Conservation (phyloP, 805 yeast species). For the Debaryomyces maramus region DNA sequence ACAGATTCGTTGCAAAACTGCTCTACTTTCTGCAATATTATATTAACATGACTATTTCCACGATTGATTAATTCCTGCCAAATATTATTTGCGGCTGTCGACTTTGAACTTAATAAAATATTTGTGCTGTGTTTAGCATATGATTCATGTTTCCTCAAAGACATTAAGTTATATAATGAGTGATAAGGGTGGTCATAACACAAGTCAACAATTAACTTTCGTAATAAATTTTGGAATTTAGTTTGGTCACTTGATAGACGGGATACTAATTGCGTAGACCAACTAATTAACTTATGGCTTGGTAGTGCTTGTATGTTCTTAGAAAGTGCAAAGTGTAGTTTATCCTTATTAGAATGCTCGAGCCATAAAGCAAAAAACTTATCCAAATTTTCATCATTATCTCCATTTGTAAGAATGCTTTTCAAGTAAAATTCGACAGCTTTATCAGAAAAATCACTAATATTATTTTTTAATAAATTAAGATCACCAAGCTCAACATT, state of each 20-base stretch:
- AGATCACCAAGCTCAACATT: constrained; percentile 51
- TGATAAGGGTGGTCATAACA: constrained; percentile 70
- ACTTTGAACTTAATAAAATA: constrained; percentile 47
- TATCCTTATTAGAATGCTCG: constrained; percentile 49
- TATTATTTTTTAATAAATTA: constrained; percentile 34
- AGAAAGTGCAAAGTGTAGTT: constrained; percentile 44
- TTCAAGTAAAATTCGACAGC: constrained; percentile 62
- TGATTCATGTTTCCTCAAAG: constrained; percentile 49
- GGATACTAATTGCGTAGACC: constrained; percentile 83
- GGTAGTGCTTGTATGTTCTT: constrained; percentile 47
- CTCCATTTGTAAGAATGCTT: constrained; percentile 47
- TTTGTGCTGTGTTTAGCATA: constrained; percentile 25
- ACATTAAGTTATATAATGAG: constrained; percentile 60
- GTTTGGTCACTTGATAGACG: constrained; percentile 52
- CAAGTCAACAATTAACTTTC: constrained; percentile 45
- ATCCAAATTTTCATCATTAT: constrained; percentile 57
- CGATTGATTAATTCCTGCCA: constrained; percentile 39
- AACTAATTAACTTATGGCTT: constrained; percentile 62
- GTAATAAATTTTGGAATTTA: constrained; percentile 57
- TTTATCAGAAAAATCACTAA: constrained; percentile 45
- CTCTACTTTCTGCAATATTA: constrained; percentile 46
- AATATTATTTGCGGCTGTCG: constrained; percentile 48
- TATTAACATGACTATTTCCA: constrained; percentile 21
- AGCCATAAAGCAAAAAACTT: constrained; percentile 85
- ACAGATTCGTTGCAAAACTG: constrained; percentile 52